Evolutionary conservation across 306 rosid species (phyloP), one percentile per base, ranked within the genome.

Genomic region (Quercus agrifolia): DNA sequence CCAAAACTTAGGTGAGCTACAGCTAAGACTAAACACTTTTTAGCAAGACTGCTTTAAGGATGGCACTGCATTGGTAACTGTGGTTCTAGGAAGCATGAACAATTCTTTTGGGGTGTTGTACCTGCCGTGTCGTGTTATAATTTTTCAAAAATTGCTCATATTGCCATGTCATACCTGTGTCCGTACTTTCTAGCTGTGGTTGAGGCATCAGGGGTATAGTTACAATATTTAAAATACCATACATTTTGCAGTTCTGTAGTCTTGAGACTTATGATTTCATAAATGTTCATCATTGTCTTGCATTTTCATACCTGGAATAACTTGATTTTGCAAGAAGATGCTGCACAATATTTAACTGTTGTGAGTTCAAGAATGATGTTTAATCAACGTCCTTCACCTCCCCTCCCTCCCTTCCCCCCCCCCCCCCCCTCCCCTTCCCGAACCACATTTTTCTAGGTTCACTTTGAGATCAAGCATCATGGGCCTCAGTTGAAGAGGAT

Each of bases 401-500:
- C 38, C 1, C 38, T 1, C 38, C 6, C 1, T 1, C 44, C 11
- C 44, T 11, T 52, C 25, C n/a, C 1, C 10, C 2, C 2, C 46
- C 10, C 10, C 0, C 44, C 44, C 2, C 44, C 44, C 11, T 11
- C 46, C 52, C n/a, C 20, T 49, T 46, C 78, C 18, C 0, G 0
- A 38, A 38, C 46, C 46, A 41, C 46, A 41, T 30, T 68, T 77
- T 23, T 69, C 66, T 70, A 94, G 98, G 98, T 92, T 77, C 85
- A 87, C 86, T 90, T 93, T 75, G 97, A 93, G 82, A 89, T 96
- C 70, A 87, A 86, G 91, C 96, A 91, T 84, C 98, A 93, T 33
- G 98, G 93, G 62, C 94, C 97, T 64, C 92, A 86, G 76, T 80
- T 96, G 91, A 96, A 89, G 85, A 89, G 87, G 87, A 81, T 93